Evolutionary conservation across 805 yeast genomes (phyloP), one percentile per base, ranked within the genome.

Genomic region (Candida pini): DNA sequence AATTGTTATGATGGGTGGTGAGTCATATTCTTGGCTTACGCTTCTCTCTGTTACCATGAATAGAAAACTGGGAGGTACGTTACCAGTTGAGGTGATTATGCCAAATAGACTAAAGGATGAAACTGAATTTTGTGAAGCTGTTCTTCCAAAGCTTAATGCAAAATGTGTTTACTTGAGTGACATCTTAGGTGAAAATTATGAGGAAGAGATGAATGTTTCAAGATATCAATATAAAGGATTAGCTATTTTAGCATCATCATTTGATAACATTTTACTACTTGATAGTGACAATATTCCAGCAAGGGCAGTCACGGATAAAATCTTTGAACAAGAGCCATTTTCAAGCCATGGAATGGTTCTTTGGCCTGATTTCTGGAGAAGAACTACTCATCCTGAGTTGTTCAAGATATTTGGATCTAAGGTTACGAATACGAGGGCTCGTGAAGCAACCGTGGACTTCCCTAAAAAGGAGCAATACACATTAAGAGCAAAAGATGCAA

Each of bases 361-460:
- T 18, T 86, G 94, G 90, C 94, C 95, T 2, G 96, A 86, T 58
- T 86, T 78, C 56, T 86, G 95, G 95, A 73, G 80, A 56, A 69
- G 95, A 44, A 77, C 89, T 5, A 83, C 89, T 1, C 73, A 84
- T 1, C 95, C 95, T 5, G 60, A 62, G 25, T 81, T 71, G 48
- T 86, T 81, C 56, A 71, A 74, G 19, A 76, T 86, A 43, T 85
- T 85, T 0, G 83, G 76, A 2, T 62, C 76, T 10, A 45, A 61
- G 31, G 62, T 76, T 2, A 63, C 66, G 13, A 48, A 53, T 23
- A 33, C 30, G 13, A 44, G 51, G 13, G 34, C 39, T 10, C 39
- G 60, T 27, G 34, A 40, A 22, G 25, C 50, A 20, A 54, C 54
- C 38, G 60, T 54, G 36, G 30, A 43, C 22, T 54, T 40, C 26